Evolutionary conservation across 768 basidiomycete genomes (phyloP), one percentile per base, ranked within the genome.

Genomic region (Suillus subalutaceus): DNA sequence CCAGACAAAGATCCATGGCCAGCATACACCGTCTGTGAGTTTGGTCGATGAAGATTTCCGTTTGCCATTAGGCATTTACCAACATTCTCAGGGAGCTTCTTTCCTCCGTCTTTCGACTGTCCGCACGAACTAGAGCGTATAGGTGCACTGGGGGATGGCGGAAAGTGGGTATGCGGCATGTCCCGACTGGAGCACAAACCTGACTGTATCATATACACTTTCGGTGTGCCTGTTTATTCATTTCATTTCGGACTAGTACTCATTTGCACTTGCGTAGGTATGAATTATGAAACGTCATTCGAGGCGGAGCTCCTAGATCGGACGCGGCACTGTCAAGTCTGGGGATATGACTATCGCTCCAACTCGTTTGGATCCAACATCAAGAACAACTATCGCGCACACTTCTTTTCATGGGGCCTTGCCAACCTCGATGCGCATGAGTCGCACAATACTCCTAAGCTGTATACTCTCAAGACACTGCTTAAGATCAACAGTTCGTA

Each of bases 121-220:
- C 82, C 83, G 26, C 81, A 83, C 66, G 75, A 80, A 62, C 60
- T 78, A 15, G 78, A 83, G 67, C 81, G 82, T 26, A 65, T 83
- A 61, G 82, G 82, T 48, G 79, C 82, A 16, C 75, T 90, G 10
- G 88, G 88, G 20, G 89, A 90, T 71, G 89, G 89, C 16, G 89
- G 90, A 16, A 90, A 90, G 76, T 90, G 87, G 86, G 80, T 88
- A 18, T 90, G 90, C 70, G 90, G 90, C 2, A 71, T 90, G 32
- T 85, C 85, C 30, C 80, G 84, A 4, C 75, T 90, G 6, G 77
- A 78, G 62, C 77, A 83, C 61, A 88, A 89, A 74, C 75, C 74
- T 26, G 79, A 85, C 57, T 89, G 89, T 70, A 74, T 89, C 57
- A 76, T 90, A 62, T 90, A 90, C 68, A 86, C 87, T 3, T 81